These are phyloP conservation scores for Clitopilus hobsonii DNA, from an alignment of 768 basidiomycete genomes.

Conservation along the genomic window DNA sequence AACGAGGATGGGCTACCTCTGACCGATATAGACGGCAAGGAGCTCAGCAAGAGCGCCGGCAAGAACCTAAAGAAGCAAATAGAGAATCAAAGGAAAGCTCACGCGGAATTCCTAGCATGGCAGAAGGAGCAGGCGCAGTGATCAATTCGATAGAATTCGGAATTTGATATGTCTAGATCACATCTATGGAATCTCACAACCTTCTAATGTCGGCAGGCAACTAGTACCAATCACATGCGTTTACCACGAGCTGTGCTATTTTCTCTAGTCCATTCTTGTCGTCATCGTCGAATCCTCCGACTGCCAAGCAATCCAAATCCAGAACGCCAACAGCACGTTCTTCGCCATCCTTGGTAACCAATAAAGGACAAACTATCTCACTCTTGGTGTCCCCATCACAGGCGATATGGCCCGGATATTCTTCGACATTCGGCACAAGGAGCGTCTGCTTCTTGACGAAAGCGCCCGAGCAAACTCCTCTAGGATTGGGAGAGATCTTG, in stretches of 20 bases:
- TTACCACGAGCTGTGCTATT: constrained; percentile 63
- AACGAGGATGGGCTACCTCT: constrained; percentile 80
- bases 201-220: not conserved
- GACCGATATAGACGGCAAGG: constrained; percentile 80
- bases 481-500: constrained; percentile 44
- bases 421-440: constrained; percentile 73
- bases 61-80: constrained; percentile 80
- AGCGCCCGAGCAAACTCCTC: constrained; percentile 86
- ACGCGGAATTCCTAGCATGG: constrained; percentile 69
- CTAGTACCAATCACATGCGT: constrained; percentile 59
- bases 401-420: constrained; percentile 89
- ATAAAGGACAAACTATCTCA: constrained; percentile 78
- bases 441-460: constrained; percentile 53
- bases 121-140: constrained; percentile 21
- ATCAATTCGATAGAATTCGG: constrained; percentile 1
- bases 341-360: constrained; percentile 38
- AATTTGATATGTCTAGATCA: not conserved
- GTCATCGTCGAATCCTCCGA: constrained; percentile 68
- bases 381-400: constrained; percentile 90
- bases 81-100: constrained; percentile 69
- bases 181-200: not conserved
- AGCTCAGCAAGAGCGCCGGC: constrained; percentile 71
- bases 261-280: constrained; percentile 75
- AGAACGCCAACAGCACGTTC: constrained; percentile 49
- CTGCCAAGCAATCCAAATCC: constrained; percentile 80